Evolutionary conservation across 768 basidiomycete genomes (phyloP).

Genomic region (Macrolepiota albuminosa): DNA sequence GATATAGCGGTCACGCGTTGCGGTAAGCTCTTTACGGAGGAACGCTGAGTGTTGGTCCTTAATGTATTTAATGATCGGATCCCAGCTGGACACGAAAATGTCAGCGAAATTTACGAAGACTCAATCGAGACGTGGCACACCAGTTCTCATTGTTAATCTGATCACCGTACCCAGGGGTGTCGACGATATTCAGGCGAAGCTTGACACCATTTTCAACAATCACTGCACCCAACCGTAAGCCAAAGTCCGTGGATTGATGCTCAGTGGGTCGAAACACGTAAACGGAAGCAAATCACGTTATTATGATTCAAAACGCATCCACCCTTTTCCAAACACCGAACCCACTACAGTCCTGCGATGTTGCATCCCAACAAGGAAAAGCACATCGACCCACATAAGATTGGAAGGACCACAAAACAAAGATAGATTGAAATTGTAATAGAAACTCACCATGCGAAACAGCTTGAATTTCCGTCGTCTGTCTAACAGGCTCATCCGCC

Average conservation of each 20-base stretch:
- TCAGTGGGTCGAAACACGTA: not conserved
- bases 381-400: not conserved
- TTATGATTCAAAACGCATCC: not conserved
- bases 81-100: conserved; percentile 64
- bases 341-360: not conserved
- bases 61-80: conserved; percentile 98
- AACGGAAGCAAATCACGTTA: conserved; percentile 5
- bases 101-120: not conserved
- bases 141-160: conserved; percentile 99
- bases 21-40: conserved; percentile 97
- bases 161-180: conserved; percentile 98
- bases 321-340: not conserved
- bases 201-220: conserved; percentile 96
- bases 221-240: conserved; percentile 45
- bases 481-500: conserved; percentile 83
- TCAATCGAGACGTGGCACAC: conserved; percentile 36
- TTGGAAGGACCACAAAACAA: not conserved
- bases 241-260: not conserved
- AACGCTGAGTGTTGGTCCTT: conserved; percentile 99
- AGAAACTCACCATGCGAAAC: conserved; percentile 79
- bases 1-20: conserved; percentile 97
- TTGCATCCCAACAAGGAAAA: not conserved
- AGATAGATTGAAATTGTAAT: not conserved
- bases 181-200: conserved; percentile 94
- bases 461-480: conserved; percentile 96